Percentiles rank a stretch among this genome's conserved stretches.
phyloP scores from a whole-genome alignment of 108 stramenopile genomes.

The Epithemia pelagica region DNA sequence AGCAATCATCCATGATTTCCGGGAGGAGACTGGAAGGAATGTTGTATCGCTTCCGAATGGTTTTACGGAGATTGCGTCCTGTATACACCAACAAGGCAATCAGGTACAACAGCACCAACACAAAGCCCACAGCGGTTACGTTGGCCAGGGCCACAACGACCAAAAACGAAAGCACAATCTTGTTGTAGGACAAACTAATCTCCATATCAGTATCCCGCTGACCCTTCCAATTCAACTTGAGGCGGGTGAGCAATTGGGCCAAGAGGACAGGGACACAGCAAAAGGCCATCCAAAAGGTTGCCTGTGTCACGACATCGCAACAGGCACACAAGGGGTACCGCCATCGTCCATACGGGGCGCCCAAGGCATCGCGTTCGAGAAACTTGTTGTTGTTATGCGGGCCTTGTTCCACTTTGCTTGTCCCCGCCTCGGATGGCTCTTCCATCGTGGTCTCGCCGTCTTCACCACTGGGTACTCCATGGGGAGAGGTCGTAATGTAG shows the following conservation, averaged over 20 bases:
- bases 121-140: constrained; percentile 25
- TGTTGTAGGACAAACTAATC: constrained; percentile 44
- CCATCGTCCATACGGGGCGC: constrained; percentile 39
- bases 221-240: constrained; percentile 49
- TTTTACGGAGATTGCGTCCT: constrained; percentile 27
- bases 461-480: not conserved
- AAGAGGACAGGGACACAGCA: constrained; percentile 38
- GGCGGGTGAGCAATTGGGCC: constrained; percentile 49
- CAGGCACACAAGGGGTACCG: constrained; percentile 34
- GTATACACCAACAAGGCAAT: constrained; percentile 22
- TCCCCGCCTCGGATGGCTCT: not conserved
- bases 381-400: not conserved
- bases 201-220: constrained; percentile 13
- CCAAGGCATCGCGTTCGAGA: constrained; percentile 10
- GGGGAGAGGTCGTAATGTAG: not conserved
- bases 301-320: constrained; percentile 53
- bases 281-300: constrained; percentile 53
- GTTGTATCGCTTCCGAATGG: constrained; percentile 44
- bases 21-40: constrained; percentile 32
- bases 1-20: constrained; percentile 37
- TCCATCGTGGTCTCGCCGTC: too few species aligned
- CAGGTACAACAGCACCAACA: constrained; percentile 18
- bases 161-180: constrained; percentile 25
- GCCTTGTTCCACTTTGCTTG: not conserved
- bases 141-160: constrained; percentile 23